phyloP scores from a whole-genome alignment of 805 yeast genomes.

The Wickerhamiella brachini region DNA sequence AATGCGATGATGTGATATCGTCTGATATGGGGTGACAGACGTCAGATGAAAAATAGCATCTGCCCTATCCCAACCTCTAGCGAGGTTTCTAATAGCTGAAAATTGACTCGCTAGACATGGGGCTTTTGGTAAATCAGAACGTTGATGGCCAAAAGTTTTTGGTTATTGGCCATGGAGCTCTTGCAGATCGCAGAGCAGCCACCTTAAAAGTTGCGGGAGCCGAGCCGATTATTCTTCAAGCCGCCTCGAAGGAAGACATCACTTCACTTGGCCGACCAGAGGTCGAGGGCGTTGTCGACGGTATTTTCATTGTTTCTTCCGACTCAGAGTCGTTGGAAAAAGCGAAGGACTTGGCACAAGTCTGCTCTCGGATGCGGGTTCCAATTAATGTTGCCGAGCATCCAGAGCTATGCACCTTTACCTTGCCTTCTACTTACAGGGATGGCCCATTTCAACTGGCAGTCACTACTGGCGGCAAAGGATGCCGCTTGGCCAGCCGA shows the following conservation, averaged over 20 bases:
- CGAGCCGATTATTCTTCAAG: slow-evolving; percentile 1
- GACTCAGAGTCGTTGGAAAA: not conserved
- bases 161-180: slow-evolving; percentile 11
- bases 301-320: slow-evolving; percentile 43
- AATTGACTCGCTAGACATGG: slow-evolving; percentile 10
- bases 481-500: slow-evolving; percentile 74
- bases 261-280: slow-evolving; percentile 44
- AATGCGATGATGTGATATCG: slow-evolving; percentile 1
- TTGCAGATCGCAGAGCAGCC: slow-evolving; percentile 7
- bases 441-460: slow-evolving; percentile 72
- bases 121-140: slow-evolving; percentile 11
- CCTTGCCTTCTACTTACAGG: slow-evolving; percentile 54
- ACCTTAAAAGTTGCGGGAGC: slow-evolving; percentile 14
- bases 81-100: not conserved
- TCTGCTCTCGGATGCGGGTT: slow-evolving; percentile 32
- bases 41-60: not conserved
- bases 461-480: slow-evolving; percentile 75
- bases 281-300: slow-evolving; percentile 55
- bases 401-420: slow-evolving; percentile 59
- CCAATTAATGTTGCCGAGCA: slow-evolving; percentile 74
- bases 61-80: not conserved
- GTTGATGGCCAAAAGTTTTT: slow-evolving; percentile 12
- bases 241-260: slow-evolving; percentile 29
- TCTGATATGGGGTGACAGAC: not conserved
- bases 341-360: not conserved